Base-by-base conservation (phyloP, 2,329 filamentous ascomycete species). In the Diatrype stigma region DNA sequence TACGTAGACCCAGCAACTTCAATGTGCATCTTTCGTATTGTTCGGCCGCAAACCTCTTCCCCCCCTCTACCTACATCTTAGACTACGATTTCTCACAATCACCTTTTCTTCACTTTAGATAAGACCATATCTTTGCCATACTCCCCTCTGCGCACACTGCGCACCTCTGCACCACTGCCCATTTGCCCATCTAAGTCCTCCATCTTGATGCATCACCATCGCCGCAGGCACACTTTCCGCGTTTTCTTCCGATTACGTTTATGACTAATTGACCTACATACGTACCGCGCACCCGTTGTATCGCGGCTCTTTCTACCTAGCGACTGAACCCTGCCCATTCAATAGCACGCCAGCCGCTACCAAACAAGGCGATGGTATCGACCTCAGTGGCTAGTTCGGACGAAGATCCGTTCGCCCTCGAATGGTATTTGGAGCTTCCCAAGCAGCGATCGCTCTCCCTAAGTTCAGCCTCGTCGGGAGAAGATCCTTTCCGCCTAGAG, bases 391-490 rank as follows among this genome's bases (percentile, higher is more conserved):
- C 14, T 19, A n/a, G 22, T 17, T 44, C 22, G 21, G 19, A 45
- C 17, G 49, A 50, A 10, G 53, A 22, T 21, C 46, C 49, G n/a
- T 50, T 56, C 32, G 19, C 49, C 16, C 51, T 57, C 12, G 48
- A 57, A 47, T 51, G 51, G 35, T 56, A 50, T 46, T 17, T 45
- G 8, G 49, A 51, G 21, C 32, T 28, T 21, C 47, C 38, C 7
- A 45, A 45, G 12, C 12, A 38, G 22, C 28, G 30, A 23, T 8
- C 19, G 21, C 40, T 7, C 12, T 38, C 34, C 17, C 46, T 26
- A 17, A 7, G 14, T 5, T 23, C 46, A 1, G 21, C 32, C 6
- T 47, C 46, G 17, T 38, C 32, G n/a, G n/a, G n/a, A 28, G 37
- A 23, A n/a, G 40, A 44, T 23, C 21, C 40, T 44, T 44, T 44